Evolutionary conservation across 202 grass and related monocot species (phyloP).

Genomic region (Schoenoplectus tabernaemontani): DNA sequence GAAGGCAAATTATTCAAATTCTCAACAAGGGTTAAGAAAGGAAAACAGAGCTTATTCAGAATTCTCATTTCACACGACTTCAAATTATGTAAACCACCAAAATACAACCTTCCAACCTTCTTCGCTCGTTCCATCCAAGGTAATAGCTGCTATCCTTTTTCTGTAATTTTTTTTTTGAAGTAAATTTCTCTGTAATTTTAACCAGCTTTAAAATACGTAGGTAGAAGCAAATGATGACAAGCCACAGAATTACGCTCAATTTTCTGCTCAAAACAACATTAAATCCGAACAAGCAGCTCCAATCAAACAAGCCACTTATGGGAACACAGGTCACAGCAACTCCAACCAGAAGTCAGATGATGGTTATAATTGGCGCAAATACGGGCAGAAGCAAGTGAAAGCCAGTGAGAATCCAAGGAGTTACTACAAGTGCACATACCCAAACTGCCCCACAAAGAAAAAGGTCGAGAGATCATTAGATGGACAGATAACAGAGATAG

Average conservation of each 20-base stretch:
- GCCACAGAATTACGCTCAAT: constrained; percentile 14
- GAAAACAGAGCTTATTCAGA: constrained; percentile 23
- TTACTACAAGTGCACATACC: constrained; percentile 44
- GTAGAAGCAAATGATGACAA: constrained; percentile 6
- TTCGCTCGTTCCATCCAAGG: constrained; percentile 7
- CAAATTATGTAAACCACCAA: constrained; percentile 12
- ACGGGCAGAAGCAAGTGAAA: constrained; percentile 48
- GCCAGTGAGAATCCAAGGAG: constrained; percentile 41
- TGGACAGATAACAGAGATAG: constrained; percentile 43
- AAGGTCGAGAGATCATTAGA: constrained; percentile 37
- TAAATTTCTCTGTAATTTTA: too few relatives aligned
- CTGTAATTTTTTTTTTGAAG: too few relatives aligned
- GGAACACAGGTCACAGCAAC: background rate
- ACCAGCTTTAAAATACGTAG: too few relatives aligned
- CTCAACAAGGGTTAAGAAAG: constrained; percentile 20
- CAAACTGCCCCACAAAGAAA: constrained; percentile 38
- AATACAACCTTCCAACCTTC: constrained; percentile 11
- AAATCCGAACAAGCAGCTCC: constrained; percentile 21
- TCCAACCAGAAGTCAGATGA: constrained; percentile 31
- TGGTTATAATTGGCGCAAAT: constrained; percentile 48
- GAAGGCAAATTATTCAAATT: constrained; percentile 23
- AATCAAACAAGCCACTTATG: background rate
- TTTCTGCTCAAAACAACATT: constrained; percentile 22
- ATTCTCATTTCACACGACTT: constrained; percentile 28
- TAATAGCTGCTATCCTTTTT: background rate